Evolutionary conservation across 2,329 filamentous ascomycete species (phyloP).

Genomic region (Cladophialophora yegresii): DNA sequence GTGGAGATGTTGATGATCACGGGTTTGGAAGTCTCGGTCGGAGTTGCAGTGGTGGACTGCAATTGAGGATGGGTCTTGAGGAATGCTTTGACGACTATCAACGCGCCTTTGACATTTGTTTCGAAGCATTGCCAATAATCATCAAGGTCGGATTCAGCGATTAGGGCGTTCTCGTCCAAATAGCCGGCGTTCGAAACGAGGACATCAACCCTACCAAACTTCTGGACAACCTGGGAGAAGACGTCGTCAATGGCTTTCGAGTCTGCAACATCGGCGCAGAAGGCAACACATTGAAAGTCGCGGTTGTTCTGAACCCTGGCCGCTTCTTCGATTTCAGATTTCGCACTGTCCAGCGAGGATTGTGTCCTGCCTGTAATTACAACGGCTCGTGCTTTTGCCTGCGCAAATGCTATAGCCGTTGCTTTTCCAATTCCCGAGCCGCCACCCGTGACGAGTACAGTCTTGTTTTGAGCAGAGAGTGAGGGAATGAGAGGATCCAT

Average conservation of each 20-base stretch:
- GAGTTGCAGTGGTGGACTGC: not conserved
- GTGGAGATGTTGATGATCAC: constrained; percentile 13
- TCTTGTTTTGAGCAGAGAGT: constrained; percentile 13
- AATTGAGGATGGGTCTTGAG: not conserved
- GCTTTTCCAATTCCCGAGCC: constrained; percentile 17
- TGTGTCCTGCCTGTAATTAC: constrained; percentile 13
- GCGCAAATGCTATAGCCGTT: constrained; percentile 16
- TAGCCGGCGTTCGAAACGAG: constrained; percentile 13
- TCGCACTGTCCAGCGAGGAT: constrained; percentile 9
- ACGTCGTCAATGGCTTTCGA: constrained; percentile 2
- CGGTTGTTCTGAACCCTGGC: not conserved
- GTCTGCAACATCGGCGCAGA: constrained; percentile 7
- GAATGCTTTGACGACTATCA: constrained; percentile 18
- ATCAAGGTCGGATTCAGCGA: constrained; percentile 8
- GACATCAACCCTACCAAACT: constrained; percentile 12
- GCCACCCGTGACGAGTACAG: constrained; percentile 11
- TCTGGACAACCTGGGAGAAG: constrained; percentile 1
- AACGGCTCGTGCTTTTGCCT: constrained; percentile 2
- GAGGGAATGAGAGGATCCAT: not conserved
- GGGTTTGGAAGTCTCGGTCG: not conserved
- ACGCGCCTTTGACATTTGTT: constrained; percentile 16
- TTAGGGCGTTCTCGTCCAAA: not conserved
- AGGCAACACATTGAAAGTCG: constrained; percentile 5
- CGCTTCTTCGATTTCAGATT: constrained; percentile 12
- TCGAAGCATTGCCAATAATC: constrained; percentile 21